These are phyloP conservation scores for Dactylellina haptotyla DNA, from an alignment of 2,329 filamentous ascomycete genomes.

Conservation along the genomic window DNA sequence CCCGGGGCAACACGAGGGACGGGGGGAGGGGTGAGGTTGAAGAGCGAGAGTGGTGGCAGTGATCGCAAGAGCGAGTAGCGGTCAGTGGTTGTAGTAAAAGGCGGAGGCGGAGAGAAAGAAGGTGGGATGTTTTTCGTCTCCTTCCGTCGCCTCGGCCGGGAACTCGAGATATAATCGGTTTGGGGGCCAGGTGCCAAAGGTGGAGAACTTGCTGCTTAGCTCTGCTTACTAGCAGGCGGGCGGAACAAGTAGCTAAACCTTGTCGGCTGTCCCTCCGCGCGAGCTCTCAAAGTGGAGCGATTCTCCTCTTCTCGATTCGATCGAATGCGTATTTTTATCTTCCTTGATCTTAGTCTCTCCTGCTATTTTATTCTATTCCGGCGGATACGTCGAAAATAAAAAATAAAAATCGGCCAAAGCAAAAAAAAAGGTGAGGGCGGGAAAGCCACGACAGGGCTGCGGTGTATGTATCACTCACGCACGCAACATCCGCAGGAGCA, in stretches of 20 bases:
- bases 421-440: conserved; percentile 1
- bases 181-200: conserved; percentile 9
- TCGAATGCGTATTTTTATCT: background rate
- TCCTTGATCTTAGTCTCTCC: too few species aligned
- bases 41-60: too few species aligned
- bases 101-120: conserved; percentile 1
- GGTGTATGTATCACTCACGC: conserved; percentile 43
- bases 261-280: too few species aligned
- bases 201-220: conserved; percentile 29
- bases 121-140: conserved; percentile 45
- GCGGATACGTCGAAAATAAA: too few species aligned
- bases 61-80: too few species aligned
- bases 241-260: too few species aligned
- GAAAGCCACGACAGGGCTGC: conserved; percentile 30
- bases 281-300: conserved; percentile 22
- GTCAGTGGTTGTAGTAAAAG: too few species aligned
- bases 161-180: background rate
- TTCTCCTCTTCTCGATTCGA: background rate
- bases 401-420: background rate
- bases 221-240: background rate
- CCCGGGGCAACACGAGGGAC: background rate
- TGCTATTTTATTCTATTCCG: too few species aligned
- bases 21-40: conserved; percentile 12
- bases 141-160: too few species aligned
- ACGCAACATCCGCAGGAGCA: conserved; percentile 33